Evolutionary conservation across 1,139 yeast species (phyloP).

Genomic region (Hanseniaspora uvarum): DNA sequence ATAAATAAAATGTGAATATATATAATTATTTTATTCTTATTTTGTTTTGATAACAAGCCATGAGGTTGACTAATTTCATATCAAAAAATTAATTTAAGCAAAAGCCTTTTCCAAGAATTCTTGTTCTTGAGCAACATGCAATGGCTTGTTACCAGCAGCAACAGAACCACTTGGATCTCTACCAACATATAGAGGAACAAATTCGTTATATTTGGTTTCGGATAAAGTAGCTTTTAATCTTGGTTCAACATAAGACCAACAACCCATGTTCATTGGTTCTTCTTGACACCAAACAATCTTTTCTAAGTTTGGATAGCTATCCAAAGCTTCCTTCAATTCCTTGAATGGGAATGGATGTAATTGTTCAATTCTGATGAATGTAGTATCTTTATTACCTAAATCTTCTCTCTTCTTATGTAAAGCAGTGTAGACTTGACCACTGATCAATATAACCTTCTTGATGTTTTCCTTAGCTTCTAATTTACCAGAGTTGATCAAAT

Average conservation of each 20-base stretch:
- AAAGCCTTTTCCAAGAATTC: conserved; percentile 75
- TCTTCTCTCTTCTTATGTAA: conserved; percentile 79
- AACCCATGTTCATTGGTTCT: conserved; percentile 97
- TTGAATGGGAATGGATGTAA: conserved; percentile 98
- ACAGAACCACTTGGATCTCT: conserved; percentile 97
- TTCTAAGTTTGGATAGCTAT: conserved; percentile 69
- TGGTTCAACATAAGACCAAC: conserved; percentile 70
- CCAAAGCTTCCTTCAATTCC: conserved; percentile 74
- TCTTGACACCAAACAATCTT: conserved; percentile 97
- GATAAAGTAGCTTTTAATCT: conserved; percentile 66
- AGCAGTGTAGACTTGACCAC: conserved; percentile 94
- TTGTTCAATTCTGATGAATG: conserved; percentile 84
- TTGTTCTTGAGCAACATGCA: conserved; percentile 83
- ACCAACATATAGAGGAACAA: conserved; percentile 75
- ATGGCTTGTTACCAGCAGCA: conserved; percentile 92
- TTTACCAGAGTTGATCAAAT: conserved; percentile 49
- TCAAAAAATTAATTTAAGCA: conserved; percentile 21
- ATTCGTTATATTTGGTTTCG: conserved; percentile 58
- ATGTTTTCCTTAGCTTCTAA: conserved; percentile 74
- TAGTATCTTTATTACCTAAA: conserved; percentile 68
- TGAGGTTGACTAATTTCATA: too few species aligned
- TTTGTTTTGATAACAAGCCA: background rate
- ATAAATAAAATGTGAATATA: conserved; percentile 10
- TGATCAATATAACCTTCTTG: conserved; percentile 71
- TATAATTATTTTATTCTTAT: background rate